Base-by-base conservation (phyloP, 2,329 filamentous ascomycete genomes). In the Hypoxylon rubiginosum region DNA sequence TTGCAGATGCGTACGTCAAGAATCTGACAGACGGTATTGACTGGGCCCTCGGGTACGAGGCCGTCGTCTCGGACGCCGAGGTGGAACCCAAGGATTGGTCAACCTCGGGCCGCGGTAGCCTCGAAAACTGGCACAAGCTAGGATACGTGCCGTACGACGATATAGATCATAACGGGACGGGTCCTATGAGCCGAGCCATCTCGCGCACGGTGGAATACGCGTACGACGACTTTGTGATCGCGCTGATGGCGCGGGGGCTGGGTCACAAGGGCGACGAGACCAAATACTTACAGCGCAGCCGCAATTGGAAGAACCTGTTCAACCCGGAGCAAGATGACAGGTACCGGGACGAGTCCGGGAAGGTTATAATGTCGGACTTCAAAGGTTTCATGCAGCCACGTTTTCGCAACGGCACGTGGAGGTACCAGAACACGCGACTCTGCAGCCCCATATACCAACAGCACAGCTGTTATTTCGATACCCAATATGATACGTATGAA, bases 151-250 rank as follows among this genome's bases (percentile, higher is more conserved):
- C 92, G 0, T 85, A 83, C 7, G 84, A 92, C 58, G 90, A 94
- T 74, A 82, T 82, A 15, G 91, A 93, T 74, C 81, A 81, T 0
- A 80, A 85, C 32, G 89, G 90, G 13, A 84, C 85, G 3, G 92
- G 92, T 0, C 87, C 89, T 0, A 85, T 87, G 71, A 92, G 89
- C 0, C 88, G 92, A 13, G 90, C 85, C 56, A 86, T 94, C 17
- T 92, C 89, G 2, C 85, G 92, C 3, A 93, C 91, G 0, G 88
- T 94, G 4, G 92, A 94, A 76, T 95, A 94, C 75, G 89, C 91
- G 0, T 95, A 94, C 79, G 86, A 94, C 72, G 92, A 94, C 79
- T 95, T 90, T 72, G 88, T 86, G 67, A 87, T 92, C 60, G 86
- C 88, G 0, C 78, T 85, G 17, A 84, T 94, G 60, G 90, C 91